Base-by-base conservation (phyloP, 192 early-diverging fungal genomes). In the Gigaspora rosea region DNA sequence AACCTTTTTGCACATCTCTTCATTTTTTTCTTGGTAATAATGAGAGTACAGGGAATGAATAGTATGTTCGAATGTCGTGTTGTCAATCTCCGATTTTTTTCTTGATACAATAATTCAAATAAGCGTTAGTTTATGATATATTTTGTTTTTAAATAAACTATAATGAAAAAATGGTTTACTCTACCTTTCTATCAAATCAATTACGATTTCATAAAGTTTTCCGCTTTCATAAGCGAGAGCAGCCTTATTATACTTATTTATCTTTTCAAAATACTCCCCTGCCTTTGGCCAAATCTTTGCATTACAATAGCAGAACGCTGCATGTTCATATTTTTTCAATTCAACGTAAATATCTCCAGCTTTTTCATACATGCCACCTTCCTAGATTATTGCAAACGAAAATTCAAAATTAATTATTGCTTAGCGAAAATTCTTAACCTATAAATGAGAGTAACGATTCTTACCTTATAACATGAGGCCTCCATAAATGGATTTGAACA, bases 161-260 rank as follows among this genome's bases (percentile, higher is more conserved):
- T 32, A 8, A 35, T n/a, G 15, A 2, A 4, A 56, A 0, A 13
- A 56, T n/a, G 32, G 33, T 62, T 8, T 18, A 33, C 59, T 75
- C 41, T 75, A 75, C 73, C 57, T 75, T 75, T 61, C 36, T 59
- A 75, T 75, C 13, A 75, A 64, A 9, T 63, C 47, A 22, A 75
- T 75, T 61, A 63, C 47, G 48, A 32, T 49, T 61, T 57, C 33
- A 59, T 61, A 73, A 46, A 13, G 15, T 1, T 16, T 20, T 11
- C 41, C 72, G 46, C 47, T 46, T 73, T 41, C 36, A 73, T 73
- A 73, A 1, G 73, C 73, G 6, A 35, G n/a, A 48, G 41, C 36
- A 8, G 73, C 73, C 22, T 75, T 48, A 75, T 35, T 75, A 50
- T 75, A 75, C 22, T 75, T 75, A 16, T 63, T 50, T 75, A 58